Conservation (phyloP, 2,329 filamentous ascomycete genomes). For the Fusarium sp. region DNA sequence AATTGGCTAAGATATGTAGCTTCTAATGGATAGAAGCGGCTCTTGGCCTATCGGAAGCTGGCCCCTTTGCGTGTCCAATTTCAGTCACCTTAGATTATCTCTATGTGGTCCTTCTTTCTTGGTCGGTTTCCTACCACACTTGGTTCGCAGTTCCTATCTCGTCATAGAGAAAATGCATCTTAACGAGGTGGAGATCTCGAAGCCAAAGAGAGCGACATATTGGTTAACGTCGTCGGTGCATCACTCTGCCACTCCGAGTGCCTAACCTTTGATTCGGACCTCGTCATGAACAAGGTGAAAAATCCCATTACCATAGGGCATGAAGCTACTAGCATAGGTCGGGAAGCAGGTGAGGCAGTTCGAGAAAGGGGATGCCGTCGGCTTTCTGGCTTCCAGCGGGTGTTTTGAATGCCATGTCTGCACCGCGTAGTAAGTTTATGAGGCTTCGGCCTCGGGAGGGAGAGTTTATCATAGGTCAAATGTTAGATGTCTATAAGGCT, state of each 20-base stretch:
- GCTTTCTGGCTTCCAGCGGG: neutral
- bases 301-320: neutral
- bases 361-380: neutral
- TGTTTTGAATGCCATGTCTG: neutral
- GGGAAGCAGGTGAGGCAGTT: neutral
- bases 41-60: no score
- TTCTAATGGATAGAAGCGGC: no score
- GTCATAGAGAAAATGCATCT: neutral
- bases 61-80: no score
- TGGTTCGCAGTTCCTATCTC: no score
- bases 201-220: neutral
- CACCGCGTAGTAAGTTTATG: neutral
- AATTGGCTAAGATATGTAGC: no score
- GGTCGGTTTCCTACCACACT: no score
- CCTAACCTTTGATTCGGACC: neutral
- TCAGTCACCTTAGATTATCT: no score
- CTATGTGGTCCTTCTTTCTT: no score
- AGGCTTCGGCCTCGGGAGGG: neutral
- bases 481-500: neutral
- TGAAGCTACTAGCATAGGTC: neutral
- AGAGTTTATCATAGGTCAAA: neutral
- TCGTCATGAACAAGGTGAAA: neutral
- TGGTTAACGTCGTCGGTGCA: neutral
- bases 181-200: neutral
- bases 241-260: neutral